These are phyloP conservation scores for Saccharum officinarum DNA, from an alignment of 176 grass and related monocot species.

Conservation along the genomic window DNA sequence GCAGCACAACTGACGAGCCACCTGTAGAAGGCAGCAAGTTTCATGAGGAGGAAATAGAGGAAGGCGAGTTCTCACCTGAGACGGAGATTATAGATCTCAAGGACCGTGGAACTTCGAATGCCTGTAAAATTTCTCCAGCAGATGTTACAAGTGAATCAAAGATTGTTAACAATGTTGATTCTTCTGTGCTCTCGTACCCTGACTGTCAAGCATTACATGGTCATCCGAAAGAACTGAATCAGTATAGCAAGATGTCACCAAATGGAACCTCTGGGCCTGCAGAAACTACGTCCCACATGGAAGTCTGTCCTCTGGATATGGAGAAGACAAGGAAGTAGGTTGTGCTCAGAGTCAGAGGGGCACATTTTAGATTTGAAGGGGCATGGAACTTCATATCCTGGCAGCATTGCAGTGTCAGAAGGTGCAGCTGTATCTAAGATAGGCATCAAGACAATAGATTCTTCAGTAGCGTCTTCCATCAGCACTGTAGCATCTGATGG, in stretches of 20 bases:
- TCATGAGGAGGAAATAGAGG: slow-evolving; percentile 89
- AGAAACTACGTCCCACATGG: background rate
- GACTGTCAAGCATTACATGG: background rate
- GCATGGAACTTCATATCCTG: slow-evolving; percentile 6
- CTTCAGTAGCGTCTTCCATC: background rate
- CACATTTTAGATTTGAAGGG: background rate
- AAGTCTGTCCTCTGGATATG: background rate
- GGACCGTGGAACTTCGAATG: slow-evolving; percentile 29
- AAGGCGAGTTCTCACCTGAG: slow-evolving; percentile 70
- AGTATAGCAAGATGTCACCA: slow-evolving; percentile 6
- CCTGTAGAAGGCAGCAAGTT: slow-evolving; percentile 52
- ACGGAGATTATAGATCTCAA: slow-evolving; percentile 66
- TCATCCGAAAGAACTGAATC: background rate
- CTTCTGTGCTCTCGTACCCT: background rate
- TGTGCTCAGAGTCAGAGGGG: background rate
- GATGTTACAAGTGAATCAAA: slow-evolving; percentile 18
- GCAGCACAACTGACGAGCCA: slow-evolving; percentile 5
- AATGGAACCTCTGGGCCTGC: background rate
- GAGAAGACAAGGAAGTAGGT: background rate
- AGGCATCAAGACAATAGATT: slow-evolving; percentile 9
- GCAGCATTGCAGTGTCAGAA: slow-evolving; percentile 1
- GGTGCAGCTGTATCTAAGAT: background rate
- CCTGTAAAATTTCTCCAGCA: slow-evolving; percentile 14
- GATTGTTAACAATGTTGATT: slow-evolving; percentile 2
- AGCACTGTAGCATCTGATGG: slow-evolving; percentile 16